Evolutionary conservation across 2,329 filamentous ascomycete species (phyloP), one percentile per base, ranked within the genome.

Genomic region (Alternaria angustiovoidea): DNA sequence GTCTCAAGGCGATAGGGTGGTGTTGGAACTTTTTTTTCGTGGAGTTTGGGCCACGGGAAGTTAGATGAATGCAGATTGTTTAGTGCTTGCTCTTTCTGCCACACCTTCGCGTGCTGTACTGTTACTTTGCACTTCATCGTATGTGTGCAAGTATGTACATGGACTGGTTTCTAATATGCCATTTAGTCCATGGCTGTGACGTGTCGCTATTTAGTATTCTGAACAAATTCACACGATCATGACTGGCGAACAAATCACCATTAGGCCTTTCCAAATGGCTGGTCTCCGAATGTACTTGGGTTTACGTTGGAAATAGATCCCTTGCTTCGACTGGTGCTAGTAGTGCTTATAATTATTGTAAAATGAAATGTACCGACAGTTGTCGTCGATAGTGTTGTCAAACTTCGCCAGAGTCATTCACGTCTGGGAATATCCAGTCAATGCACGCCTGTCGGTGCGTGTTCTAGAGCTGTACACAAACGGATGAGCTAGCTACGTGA

Each of bases 291-390:
- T 38, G 36, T 14, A 0, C 36, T 39, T 5, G 7, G 16, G 36
- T 9, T 8, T 39, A 39, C 36, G n/a, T 39, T 18, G n/a, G n/a
- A n/a, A 39, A 5, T 7, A 39, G n/a, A 18, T 0, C 8, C 34
- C 34, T n/a, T 36, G 46, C 30, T 18, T 22, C 18, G 34, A 34
- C 18, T 24, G 46, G 46, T 30, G 46, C n/a, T 22, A 22, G 18
- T 7, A 0, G 18, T 9, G 30, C 22, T 14, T 4, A 7, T 5
- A 5, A 1, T 7, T 22, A 0, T 22, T 1, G 36, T 18, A 41
- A 12, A 18, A 41, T 7, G 39, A 14, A 0, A 11, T 14, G 18
- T 41, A 5, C 22, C 9, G 18, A 22, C 39, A 22, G 4, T 11
- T 14, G 9, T 22, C 18, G 18, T 41, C 18, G 11, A 6, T 41